These are phyloP conservation scores for Coniferiporia weirii DNA, from an alignment of 1,284 basidiomycete genomes.

Conservation along the genomic window DNA sequence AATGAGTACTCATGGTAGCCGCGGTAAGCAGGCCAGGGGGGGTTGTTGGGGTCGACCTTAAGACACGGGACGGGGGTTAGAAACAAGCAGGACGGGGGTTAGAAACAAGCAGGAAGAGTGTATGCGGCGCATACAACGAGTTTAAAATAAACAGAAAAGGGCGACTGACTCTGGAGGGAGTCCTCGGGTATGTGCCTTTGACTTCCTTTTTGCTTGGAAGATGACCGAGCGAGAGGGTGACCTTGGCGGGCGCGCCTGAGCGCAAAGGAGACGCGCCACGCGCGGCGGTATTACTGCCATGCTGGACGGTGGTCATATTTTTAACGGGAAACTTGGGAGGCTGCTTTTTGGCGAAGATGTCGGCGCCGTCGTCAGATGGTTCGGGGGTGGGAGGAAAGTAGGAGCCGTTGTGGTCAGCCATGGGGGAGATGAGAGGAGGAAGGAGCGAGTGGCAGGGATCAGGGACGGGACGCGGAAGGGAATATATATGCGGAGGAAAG, in stretches of 20 bases:
- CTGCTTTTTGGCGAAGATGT: background rate
- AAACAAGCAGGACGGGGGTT: background rate
- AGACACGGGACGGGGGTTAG: conserved; percentile 3
- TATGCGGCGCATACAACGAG: background rate
- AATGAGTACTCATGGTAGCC: conserved; percentile 97
- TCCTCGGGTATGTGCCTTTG: conserved; percentile 63
- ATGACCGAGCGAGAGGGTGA: conserved; percentile 65
- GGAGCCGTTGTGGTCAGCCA: conserved; percentile 7
- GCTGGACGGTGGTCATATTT: conserved; percentile 3
- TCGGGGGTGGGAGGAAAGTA: conserved; percentile 18
- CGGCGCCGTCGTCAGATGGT: conserved; percentile 1
- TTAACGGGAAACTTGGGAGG: conserved; percentile 5
- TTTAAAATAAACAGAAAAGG: background rate
- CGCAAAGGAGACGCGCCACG: conserved; percentile 10
- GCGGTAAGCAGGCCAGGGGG: conserved; percentile 93
- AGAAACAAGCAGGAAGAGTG: background rate
- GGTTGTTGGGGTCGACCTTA: conserved; percentile 87
- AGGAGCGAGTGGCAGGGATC: background rate
- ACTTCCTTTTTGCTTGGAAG: conserved; percentile 66
- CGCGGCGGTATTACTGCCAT: background rate
- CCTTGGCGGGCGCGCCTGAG: conserved; percentile 44
- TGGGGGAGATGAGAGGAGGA: background rate
- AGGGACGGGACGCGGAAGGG: background rate
- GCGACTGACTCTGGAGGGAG: conserved; percentile 56
- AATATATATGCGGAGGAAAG: background rate